These are phyloP conservation scores for Plantago elongata DNA, from an alignment of 257 asterid species.

Conservation along the genomic window DNA sequence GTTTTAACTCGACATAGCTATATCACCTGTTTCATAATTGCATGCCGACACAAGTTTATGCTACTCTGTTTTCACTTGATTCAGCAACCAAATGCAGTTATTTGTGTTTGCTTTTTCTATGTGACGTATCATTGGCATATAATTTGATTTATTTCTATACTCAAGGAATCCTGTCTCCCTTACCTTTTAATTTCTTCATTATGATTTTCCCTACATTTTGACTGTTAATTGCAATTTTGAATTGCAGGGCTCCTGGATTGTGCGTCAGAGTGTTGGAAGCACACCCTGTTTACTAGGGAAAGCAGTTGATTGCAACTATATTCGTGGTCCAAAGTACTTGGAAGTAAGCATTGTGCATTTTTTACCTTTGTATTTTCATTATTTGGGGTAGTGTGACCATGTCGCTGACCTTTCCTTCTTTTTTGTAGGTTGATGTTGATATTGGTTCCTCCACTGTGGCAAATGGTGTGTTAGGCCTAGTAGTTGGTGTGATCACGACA, in stretches of 20 bases:
- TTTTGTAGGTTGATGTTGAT: constrained; percentile 82
- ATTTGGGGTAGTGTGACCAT: constrained; percentile 1
- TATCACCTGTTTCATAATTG: too few species aligned
- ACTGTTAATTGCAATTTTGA: constrained; percentile 6
- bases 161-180: too few species aligned
- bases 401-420: constrained; percentile 10
- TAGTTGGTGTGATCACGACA: constrained; percentile 78
- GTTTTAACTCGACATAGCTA: too few species aligned
- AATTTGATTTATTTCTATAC: too few species aligned
- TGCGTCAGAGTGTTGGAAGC: constrained; percentile 99
- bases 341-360: constrained; percentile 44
- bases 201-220: neutral
- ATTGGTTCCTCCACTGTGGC: constrained; percentile 97
- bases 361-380: constrained; percentile 3
- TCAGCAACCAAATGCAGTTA: neutral
- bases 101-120: neutral
- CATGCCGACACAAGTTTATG: neutral
- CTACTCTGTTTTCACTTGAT: neutral
- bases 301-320: constrained; percentile 95
- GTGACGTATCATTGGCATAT: neutral
- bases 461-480: constrained; percentile 97
- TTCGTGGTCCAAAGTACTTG: constrained; percentile 79
- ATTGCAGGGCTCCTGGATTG: constrained; percentile 98
- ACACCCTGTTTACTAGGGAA: constrained; percentile 95
- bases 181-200: neutral